phyloP scores from a whole-genome alignment of 192 early-diverging fungal species.

The Mortierella hygrophila region DNA sequence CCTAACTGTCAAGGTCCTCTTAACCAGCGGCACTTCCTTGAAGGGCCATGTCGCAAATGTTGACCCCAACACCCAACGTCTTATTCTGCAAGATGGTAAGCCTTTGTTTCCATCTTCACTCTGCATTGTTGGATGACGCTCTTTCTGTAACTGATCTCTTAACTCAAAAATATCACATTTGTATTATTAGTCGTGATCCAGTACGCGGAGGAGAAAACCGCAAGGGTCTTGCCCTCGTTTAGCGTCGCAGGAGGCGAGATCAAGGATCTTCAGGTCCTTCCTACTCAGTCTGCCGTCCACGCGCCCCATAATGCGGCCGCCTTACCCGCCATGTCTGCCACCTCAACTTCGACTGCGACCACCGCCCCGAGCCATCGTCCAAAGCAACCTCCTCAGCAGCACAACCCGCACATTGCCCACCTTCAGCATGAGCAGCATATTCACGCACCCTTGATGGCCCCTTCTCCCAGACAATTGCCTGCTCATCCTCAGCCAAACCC shows the following conservation, averaged over 20 bases:
- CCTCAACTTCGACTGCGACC: conserved; percentile 28
- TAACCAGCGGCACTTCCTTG: conserved; percentile 64
- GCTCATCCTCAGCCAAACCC: conserved; percentile 56
- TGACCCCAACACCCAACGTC: conserved; percentile 68
- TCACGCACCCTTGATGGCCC: conserved; percentile 22
- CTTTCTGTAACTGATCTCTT: conserved; percentile 3
- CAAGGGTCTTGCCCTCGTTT: conserved; percentile 57
- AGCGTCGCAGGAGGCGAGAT: conserved; percentile 74
- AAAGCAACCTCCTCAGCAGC: background rate
- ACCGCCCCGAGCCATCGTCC: background rate
- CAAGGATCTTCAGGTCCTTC: conserved; percentile 71
- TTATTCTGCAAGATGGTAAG: conserved; percentile 74
- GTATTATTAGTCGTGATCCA: conserved; percentile 37
- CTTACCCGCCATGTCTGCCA: conserved; percentile 21
- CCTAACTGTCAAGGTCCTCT: conserved; percentile 63
- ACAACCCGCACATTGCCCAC: background rate
- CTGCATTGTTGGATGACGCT: background rate
- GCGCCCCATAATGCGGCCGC: conserved; percentile 4
- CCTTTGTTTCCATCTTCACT: background rate
- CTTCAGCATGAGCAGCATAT: conserved; percentile 27
- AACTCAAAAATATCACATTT: background rate
- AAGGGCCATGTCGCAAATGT: conserved; percentile 73
- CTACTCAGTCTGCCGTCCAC: conserved; percentile 38
- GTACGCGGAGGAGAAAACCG: conserved; percentile 48
- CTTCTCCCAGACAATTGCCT: conserved; percentile 37